These are phyloP conservation scores for Henckelia pumila DNA, from an alignment of 257 asterid genomes.

Conservation along the genomic window DNA sequence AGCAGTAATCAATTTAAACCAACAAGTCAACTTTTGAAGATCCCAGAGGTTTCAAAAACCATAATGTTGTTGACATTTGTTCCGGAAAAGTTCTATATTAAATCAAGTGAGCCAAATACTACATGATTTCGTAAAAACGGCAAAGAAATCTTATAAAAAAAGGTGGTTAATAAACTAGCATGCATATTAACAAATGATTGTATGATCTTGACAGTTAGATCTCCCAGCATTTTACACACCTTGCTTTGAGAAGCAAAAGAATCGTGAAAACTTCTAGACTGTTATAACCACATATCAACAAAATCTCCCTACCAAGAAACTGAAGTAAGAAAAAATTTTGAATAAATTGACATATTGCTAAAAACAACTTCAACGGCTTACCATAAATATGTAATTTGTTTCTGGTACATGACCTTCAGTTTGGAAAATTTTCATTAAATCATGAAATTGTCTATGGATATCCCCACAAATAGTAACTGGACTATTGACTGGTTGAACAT, in stretches of 20 bases:
- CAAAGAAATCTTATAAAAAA: not conserved
- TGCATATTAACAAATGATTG: constrained; percentile 5
- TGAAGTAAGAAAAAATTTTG: constrained; percentile 10
- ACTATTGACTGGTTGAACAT: constrained; percentile 98
- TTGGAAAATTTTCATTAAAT: constrained; percentile 95
- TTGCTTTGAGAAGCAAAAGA: constrained; percentile 94
- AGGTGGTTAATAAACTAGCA: constrained; percentile 5
- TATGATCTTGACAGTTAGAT: not conserved
- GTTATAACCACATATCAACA: constrained; percentile 98
- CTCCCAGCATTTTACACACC: constrained; percentile 43
- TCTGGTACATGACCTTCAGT: constrained; percentile 99
- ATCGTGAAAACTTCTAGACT: constrained; percentile 96
- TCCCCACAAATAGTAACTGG: constrained; percentile 99
- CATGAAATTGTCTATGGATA: constrained; percentile 97
- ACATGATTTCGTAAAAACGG: not conserved
- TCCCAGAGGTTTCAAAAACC: constrained; percentile 16
- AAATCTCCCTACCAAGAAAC: constrained; percentile 77
- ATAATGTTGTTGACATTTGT: constrained; percentile 10
- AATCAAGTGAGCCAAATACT: constrained; percentile 17
- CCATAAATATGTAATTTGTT: constrained; percentile 97
- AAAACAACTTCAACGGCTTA: constrained; percentile 24
- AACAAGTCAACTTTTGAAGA: constrained; percentile 1
- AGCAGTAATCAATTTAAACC: not conserved
- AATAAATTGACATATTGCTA: not conserved
- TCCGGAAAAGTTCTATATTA: constrained; percentile 16